Base-by-base conservation (phyloP, 805 yeast genomes). In the Saturnispora galanensis region DNA sequence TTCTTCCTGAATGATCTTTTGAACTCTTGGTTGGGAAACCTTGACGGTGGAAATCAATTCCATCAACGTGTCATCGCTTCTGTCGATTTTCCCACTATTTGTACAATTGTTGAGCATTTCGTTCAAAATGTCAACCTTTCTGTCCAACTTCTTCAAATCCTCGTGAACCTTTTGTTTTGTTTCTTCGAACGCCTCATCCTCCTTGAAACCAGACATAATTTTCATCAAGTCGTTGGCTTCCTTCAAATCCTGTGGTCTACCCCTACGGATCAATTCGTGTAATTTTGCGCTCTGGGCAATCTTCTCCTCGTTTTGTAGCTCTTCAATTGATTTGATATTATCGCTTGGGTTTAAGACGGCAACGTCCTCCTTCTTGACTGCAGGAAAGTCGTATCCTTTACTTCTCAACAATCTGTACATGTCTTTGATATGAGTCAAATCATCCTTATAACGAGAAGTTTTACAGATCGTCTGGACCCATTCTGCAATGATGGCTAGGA, bases 221-320 rank as follows among this genome's bases (percentile, higher is more conserved):
- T 90, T 88, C 98, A 93, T 93, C 63, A 93, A 73, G 54, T 84
- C 86, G 64, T 93, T 93, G 37, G 99, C 99, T 64, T 93, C 98
- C 55, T 82, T 85, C 58, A 93, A 74, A 65, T 93, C 99, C 51
- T 81, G 84, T 6, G 98, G 97, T 62, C 85, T 83, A 35, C 97
- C 98, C 56, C 97, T 76, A 65, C 97, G 80, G 50, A 93, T 84
- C 50, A 93, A 73, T 63, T 93, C 98, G 65, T 93, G 98, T 52
- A 93, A 74, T 66, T 93, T 93, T 13, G 98, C 97, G 50, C 85
- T 76, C 59, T 89, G 96, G 2, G 94, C 97, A 41, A 87, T 70
- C 46, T 85, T 81, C 65, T 93, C 98, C 61, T 93, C 99, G 52
- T 80, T 77, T 65, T 86, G 95, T 46, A 93, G 73, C 57, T 93